These are phyloP conservation scores for Dioszegia hungarica DNA, from an alignment of 768 basidiomycete genomes.

Conservation along the genomic window DNA sequence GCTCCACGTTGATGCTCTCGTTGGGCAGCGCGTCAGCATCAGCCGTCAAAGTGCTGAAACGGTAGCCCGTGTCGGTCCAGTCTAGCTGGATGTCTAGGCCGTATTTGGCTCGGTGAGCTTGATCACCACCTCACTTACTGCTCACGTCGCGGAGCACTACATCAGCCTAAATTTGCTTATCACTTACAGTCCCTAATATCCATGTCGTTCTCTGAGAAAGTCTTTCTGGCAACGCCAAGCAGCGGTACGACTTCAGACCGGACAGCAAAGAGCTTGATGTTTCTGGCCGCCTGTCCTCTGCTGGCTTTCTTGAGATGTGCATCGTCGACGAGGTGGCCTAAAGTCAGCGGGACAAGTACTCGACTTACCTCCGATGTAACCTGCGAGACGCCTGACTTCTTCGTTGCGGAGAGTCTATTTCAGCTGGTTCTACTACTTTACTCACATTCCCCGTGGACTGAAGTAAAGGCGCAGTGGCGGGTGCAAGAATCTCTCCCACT, in stretches of 20 bases:
- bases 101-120: conserved; percentile 6
- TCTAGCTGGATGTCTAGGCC: conserved; percentile 19
- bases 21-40: conserved; percentile 19
- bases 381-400: background rate
- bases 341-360: background rate
- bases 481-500: conserved; percentile 61
- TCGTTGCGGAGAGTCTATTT: background rate
- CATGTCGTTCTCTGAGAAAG: conserved; percentile 84
- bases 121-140: background rate
- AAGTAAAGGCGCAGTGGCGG: conserved; percentile 60
- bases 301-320: conserved; percentile 52
- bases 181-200: conserved; percentile 58
- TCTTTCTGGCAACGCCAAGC: conserved; percentile 90
- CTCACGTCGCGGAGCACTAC: conserved; percentile 1
- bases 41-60: conserved; percentile 12
- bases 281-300: conserved; percentile 63
- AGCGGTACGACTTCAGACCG: conserved; percentile 76
- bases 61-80: conserved; percentile 20
- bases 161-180: background rate
- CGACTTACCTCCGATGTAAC: background rate
- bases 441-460: conserved; percentile 60
- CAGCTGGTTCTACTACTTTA: background rate
- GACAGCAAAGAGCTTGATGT: conserved; percentile 83
- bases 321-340: background rate
- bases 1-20: conserved; percentile 32